Percentiles rank a stretch among this genome's conserved stretches.
Evolutionary conservation across 2,329 filamentous ascomycete species (phyloP).

Genomic region (Nigrospora sphaerica): DNA sequence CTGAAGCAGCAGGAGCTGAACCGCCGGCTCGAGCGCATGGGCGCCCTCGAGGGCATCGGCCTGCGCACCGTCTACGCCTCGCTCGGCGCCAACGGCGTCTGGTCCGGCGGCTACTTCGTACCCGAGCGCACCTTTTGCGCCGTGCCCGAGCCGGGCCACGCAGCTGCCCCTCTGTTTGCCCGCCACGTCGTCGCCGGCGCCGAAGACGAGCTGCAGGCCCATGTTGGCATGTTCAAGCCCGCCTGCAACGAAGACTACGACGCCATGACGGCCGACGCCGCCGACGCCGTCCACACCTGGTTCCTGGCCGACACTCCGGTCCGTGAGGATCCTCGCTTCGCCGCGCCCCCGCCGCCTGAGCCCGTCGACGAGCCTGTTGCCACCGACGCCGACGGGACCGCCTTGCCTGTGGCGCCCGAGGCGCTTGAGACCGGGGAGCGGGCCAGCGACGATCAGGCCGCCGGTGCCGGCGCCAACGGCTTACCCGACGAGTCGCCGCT

Average conservation of each 20-base stretch:
- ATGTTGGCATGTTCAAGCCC: constrained; percentile 59
- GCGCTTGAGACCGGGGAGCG: constrained; percentile 7
- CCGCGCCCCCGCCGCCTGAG: constrained; percentile 30
- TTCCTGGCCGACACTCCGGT: constrained; percentile 37
- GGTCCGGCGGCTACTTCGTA: constrained; percentile 52
- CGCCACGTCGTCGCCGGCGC: constrained; percentile 56
- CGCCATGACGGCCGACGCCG: constrained; percentile 52
- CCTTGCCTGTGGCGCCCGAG: background rate
- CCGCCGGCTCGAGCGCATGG: constrained; percentile 57
- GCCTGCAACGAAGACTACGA: constrained; percentile 58
- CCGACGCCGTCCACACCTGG: constrained; percentile 52
- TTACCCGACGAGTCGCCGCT: constrained; percentile 38
- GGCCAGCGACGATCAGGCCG: constrained; percentile 18
- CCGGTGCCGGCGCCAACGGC: constrained; percentile 22
- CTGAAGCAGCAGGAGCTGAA: constrained; percentile 67
- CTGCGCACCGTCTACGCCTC: constrained; percentile 72
- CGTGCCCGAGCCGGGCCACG: constrained; percentile 46
- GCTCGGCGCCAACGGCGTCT: constrained; percentile 63
- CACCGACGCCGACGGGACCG: constrained; percentile 21
- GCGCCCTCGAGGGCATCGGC: constrained; percentile 54
- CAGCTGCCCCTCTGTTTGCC: constrained; percentile 34
- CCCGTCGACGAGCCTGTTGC: constrained; percentile 23
- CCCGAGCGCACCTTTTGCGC: constrained; percentile 75
- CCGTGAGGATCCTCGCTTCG: constrained; percentile 40
- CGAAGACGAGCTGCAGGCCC: constrained; percentile 65